Evolutionary conservation across 176 grass and related monocot species (phyloP), one percentile per base, ranked within the genome.

Genomic region (Hyparrhenia diplandra): DNA sequence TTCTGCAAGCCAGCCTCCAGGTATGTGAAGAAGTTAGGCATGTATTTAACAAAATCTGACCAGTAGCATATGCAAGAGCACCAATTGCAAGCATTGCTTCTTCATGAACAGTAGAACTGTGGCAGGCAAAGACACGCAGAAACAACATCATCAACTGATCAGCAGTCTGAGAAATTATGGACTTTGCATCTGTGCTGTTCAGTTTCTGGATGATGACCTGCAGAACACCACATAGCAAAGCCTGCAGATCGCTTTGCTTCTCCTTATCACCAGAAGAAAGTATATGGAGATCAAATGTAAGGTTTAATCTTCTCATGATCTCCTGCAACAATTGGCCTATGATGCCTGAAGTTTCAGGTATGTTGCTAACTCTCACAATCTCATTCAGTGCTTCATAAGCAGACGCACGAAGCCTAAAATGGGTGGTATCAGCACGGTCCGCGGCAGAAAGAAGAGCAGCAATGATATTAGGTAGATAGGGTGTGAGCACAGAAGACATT

Each of bases 71-170:
- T 42, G 94, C 94, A 81, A 97, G 94, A 51, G 94, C 93, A 68
- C 93, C 90, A 30, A 96, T 79, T 34, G 88, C 93, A 74, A 96
- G 90, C 90, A 96, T 96, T 42, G 90, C 90, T 96, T 96, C 93
- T 78, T 96, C 93, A 80, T 96, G 90, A 12, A 96, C 93, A 71
- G 90, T 92, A 46, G 37, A 40, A 40, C 8, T 40, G 37, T 40
- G 37, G 37, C 37, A 40, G 8, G 37, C 2, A 40, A 40, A 40
- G 37, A 40, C 37, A 5, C 37, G 37, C 37, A 40, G 37, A 40
- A 40, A 40, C 3, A 40, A 8, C 83, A 84, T 18, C 94, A 97
- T 97, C 86, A 97, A 52, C 83, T 97, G 88, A 74, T 97, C 90
- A 71, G 88, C 85, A 61, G 86, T 71, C 82, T 97, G 94, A 5